Conservation (phyloP, 2,329 filamentous ascomycete species). For the Hypoxylon sp. region DNA sequence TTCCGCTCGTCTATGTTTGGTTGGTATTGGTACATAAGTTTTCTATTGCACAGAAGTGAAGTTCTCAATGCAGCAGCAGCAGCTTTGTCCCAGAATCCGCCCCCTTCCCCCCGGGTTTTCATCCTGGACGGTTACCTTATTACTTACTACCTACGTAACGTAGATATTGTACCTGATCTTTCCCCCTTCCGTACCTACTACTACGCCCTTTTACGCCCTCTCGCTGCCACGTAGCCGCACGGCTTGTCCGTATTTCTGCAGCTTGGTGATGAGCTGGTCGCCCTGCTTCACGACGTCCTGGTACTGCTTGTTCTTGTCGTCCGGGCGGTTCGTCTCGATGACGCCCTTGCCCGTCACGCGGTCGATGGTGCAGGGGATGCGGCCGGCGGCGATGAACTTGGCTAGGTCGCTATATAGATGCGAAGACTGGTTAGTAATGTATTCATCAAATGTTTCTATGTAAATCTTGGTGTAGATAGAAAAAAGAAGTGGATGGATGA, state of each 20-base stretch:
- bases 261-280: constrained; percentile 97
- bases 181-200: no score
- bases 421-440: neutral
- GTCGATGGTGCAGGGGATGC: constrained; percentile 97
- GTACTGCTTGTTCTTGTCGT: constrained; percentile 99
- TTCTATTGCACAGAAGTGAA: constrained; percentile 31
- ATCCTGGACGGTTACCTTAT: neutral
- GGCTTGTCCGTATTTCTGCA: constrained; percentile 98
- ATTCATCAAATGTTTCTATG: neutral
- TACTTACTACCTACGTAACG: neutral
- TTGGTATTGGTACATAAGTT: constrained; percentile 47
- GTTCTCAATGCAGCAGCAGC: constrained; percentile 16
- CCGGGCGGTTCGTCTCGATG: constrained; percentile 97
- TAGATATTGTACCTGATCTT: no score
- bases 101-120: neutral
- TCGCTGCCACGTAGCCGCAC: constrained; percentile 95
- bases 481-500: neutral
- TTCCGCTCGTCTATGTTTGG: constrained; percentile 23
- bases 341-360: constrained; percentile 95
- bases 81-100: no score
- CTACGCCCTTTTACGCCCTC: constrained; percentile 73
- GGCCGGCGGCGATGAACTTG: constrained; percentile 94
- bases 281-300: constrained; percentile 97
- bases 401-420: constrained; percentile 80
- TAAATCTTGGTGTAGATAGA: neutral